phyloP scores from a whole-genome alignment of 179 eudicot genomes.

The Carnegiea gigantea region DNA sequence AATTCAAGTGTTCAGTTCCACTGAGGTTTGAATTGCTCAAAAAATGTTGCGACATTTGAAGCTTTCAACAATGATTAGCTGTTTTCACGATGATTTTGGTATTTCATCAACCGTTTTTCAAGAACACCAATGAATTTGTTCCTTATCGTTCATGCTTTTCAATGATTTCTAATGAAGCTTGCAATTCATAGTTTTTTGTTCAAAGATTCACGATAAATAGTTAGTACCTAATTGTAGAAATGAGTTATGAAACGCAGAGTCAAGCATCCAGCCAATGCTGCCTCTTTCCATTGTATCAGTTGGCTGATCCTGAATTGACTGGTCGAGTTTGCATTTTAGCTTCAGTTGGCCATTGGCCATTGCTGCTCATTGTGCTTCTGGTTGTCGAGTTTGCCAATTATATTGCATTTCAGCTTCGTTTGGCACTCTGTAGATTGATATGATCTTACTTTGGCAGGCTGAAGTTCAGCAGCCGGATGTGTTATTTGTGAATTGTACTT shows the following conservation, averaged over 20 bases:
- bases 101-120: not conserved
- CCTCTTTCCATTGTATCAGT: not conserved
- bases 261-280: not conserved
- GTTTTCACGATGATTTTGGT: not conserved
- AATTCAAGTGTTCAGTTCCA: not conserved
- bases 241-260: not conserved
- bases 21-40: slow-evolving; percentile 3
- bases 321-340: not conserved
- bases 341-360: not conserved
- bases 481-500: slow-evolving; percentile 74
- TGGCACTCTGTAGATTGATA: not conserved
- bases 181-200: not conserved
- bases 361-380: not conserved
- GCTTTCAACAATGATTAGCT: not conserved
- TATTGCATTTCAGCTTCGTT: slow-evolving; percentile 7
- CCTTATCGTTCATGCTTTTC: not conserved
- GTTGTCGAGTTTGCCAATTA: not conserved
- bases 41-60: not conserved
- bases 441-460: slow-evolving; percentile 41
- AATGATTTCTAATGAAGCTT: not conserved
- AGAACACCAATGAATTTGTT: not conserved
- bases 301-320: not conserved
- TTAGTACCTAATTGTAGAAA: not conserved
- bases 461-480: slow-evolving; percentile 64
- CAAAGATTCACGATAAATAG: not conserved